Base-by-base conservation (phyloP, 768 basidiomycete genomes). In the Tubosaeta brunneosetosa region DNA sequence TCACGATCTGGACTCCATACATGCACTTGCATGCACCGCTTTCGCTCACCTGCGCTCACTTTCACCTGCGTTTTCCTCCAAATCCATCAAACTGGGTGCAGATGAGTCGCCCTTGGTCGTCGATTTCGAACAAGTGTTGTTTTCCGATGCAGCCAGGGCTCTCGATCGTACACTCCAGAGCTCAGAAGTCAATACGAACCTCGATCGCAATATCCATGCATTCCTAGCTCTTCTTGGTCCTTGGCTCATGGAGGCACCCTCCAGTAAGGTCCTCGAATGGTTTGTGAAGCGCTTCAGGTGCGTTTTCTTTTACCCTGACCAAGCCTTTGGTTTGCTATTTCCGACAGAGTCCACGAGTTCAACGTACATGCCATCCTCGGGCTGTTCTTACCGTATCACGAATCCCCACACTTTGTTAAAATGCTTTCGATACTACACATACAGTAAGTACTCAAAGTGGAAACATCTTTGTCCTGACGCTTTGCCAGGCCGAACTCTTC, bases 381-480 rank as follows among this genome's bases (percentile, higher is more conserved):
- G 8, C 74, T 93, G 22, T 98, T 98, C 70, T 72, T 97, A 29
- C 97, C 97, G 0, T 97, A 95, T 65, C 93, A 98, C 62, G 91
- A 94, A 59, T 89, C 94, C 5, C 85, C 90, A 0, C 93, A 97
- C 66, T 98, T 98, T 68, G 80, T 87, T 9, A 95, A 97, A 61
- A 91, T 97, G 78, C 75, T 97, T 25, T 83, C 88, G 2, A 92
- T 99, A 60, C 72, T 97, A 49, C 81, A 86, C 60, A 79, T 92
- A 51, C 76, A 78, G 88, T 90, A 58, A 25, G 82, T 72, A 3
- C 37, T 26, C 13, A 50, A 13, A 3, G 7, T 3, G 3, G 6
- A 12, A 29, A 7, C n/a, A 11, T 14, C 27, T 10, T 29, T 36
- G 45, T 54, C 43, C 59, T 55, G 36, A 55, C 33, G 11, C 19